Base-by-base conservation (phyloP, 2,329 filamentous ascomycete genomes). In the Chaetomium sp. region DNA sequence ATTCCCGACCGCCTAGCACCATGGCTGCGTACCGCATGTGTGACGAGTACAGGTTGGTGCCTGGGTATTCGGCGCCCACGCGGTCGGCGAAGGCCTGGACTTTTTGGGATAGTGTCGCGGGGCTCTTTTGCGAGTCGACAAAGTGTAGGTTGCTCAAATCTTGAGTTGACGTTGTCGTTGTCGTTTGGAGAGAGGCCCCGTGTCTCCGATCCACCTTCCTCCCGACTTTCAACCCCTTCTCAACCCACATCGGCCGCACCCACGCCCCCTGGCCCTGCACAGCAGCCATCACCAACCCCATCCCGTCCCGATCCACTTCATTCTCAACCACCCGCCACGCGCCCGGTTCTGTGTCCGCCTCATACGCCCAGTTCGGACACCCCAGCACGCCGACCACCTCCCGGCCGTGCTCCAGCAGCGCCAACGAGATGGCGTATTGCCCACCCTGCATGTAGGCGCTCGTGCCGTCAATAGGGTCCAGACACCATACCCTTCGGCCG, bases 401-500 rank as follows among this genome's bases (percentile, higher is more conserved):
- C 32, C 42, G 10, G 3, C 59, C 53, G 2, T 52, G 56, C 38
- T 63, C 52, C 9, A 64, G 43, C 44, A 64, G 34, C 32, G 59
- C 59, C 3, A 64, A 41, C 10, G 53, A 55, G 11, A 64, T 55
- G 3, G 62, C 62, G 36, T 63, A 64, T 41, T 64, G 62, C 48
- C 61, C 59, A 6, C 55, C 54, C 42, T 56, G 51, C 45, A 63
- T 42, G 33, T 60, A 63, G 11, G 57, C 53, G 5, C 57, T 60
- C 37, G 62, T 63, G 40, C 61, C 62, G 33, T 64, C 62, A 12
- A 63, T 60, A 6, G 62, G 62, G 45, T 64, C 62, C 33, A 64
- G 47, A 3, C 52, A 54, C 62, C 62, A 64, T 32, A 62, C 57
- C 14, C 61, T 33, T 4, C 59, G 53, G 0, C 56, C 56, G 5